Base-by-base conservation (phyloP, 352 stramenopile genomes). In the Phytophthora podocarpi region DNA sequence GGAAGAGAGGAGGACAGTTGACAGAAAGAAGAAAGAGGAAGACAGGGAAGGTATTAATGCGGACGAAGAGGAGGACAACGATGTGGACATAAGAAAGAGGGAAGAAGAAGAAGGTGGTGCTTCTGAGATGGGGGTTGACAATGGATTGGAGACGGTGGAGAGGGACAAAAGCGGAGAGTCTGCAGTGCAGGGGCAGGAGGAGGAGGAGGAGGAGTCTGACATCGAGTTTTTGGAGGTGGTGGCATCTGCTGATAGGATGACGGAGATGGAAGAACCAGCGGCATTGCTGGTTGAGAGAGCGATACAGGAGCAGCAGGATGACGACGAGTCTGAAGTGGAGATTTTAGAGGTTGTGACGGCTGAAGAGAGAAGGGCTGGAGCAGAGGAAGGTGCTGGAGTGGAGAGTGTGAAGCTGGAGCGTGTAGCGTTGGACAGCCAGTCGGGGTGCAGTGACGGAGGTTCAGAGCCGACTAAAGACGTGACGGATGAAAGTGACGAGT, bases 1-100 rank as follows among this genome's bases (percentile, higher is more conserved):
- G 27, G 30, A 37, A 26, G 13, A 15, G 18, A 51, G 27, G 15
- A 31, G 18, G 27, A 45, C 4, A 37, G 12, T 45, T 6, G n/a
- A n/a, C n/a, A n/a, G n/a, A n/a, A 21, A 50, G 56, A 30, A 64
- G 13, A 9, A 32, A n/a, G 16, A 64, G 4, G 37, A 48, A 35
- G 41, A 61, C 10, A 41, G 21, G 10, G 4, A 48, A 37, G 32
- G 48, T 45, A 13, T 37, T 35, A 16, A 20, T 9, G 28, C 9
- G 27, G 35, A 35, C 15, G 49, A 43, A 26, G 24, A 28, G n/a
- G 18, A 34, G 10, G 12, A 21, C 32, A 37, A 15, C n/a, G n/a
- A 5, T 37, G 32, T 37, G 4, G 12, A 37, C 11, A 37, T 1
- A 37, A 18, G 6, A 12, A 18, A 5, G 3, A 43, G 30, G 12